Base-by-base conservation (phyloP, 768 basidiomycete species). In the Calocera viscosa region DNA sequence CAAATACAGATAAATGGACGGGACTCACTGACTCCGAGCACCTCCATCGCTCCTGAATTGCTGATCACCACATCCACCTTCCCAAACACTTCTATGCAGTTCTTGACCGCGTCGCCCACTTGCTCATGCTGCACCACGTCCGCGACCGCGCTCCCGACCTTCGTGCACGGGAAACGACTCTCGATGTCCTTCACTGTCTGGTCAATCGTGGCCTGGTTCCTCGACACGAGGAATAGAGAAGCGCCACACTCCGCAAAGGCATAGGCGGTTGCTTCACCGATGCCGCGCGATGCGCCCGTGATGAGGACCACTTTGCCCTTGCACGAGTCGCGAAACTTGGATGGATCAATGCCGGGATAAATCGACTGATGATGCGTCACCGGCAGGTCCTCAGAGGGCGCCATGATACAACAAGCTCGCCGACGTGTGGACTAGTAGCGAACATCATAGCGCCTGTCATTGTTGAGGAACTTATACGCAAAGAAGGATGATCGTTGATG, bases 211-310 rank as follows among this genome's bases (percentile, higher is more conserved):
- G 35, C 53, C 60, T 32, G 12, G 8, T 69, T 71, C 32, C 73
- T 71, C 73, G 73, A 71, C 30, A 71, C 67, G 0, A 76, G 67
- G n/a, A 72, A 70, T 24, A 74, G 22, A 22, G 67, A 71, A 0
- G 73, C 75, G 16, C 76, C 75, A 0, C 74, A 72, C 0, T 70
- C 70, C 7, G 75, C 73, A 35, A 73, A 74, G 2, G 71, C 67
- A 17, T 72, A 39, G 3, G 75, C 73, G 3, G 69, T 71, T 22
- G 70, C 73, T 22, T 65, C 38, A 10, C 76, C 75, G 35, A 77
- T 73, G 17, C 76, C 75, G 17, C 49, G 65, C 2, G 72, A 73
- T 12, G 72, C 73, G 26, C 75, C 75, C 5, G 73, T 71, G 63
- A 72, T 65, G 68, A 76, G 67, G 34, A 75, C 73, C 14, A 75